Percentiles rank a stretch among this genome's conserved stretches.
phyloP scores from a whole-genome alignment of 2,329 filamentous ascomycete genomes.

The Aureobasidium sp. region DNA sequence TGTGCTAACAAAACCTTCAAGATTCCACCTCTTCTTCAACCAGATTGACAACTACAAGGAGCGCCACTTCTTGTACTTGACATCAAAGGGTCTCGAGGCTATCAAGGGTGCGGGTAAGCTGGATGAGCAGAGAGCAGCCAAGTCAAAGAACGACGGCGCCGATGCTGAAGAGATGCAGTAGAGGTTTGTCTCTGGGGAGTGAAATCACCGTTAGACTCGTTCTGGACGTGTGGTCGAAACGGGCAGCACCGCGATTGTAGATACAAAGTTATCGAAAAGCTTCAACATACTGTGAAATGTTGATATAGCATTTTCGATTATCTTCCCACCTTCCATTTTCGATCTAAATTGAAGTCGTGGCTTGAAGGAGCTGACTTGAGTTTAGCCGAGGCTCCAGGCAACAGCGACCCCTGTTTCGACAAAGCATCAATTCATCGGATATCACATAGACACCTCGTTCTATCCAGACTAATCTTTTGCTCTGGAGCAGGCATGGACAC shows the following conservation, averaged over 20 bases:
- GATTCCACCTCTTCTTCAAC: conserved; percentile 42
- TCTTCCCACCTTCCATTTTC: not conserved
- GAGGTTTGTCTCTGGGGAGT: not conserved
- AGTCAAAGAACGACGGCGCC: conserved; percentile 1
- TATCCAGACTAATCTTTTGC: not conserved
- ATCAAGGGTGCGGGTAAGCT: conserved; percentile 22
- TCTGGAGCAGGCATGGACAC: not conserved
- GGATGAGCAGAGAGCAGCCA: not conserved
- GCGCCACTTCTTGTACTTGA: conserved; percentile 42
- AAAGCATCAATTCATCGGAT: not conserved
- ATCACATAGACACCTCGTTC: not conserved
- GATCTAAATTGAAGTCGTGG: not conserved
- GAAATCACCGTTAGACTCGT: not conserved
- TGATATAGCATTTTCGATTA: not conserved
- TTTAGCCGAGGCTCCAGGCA: not conserved
- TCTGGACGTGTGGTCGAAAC: not conserved
- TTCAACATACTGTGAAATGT: not conserved
- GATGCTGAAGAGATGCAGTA: conserved; percentile 10
- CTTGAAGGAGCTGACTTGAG: not conserved
- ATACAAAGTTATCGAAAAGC: not conserved
- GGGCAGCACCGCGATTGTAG: not conserved
- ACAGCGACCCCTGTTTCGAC: not conserved
- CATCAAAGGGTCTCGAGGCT: conserved; percentile 39
- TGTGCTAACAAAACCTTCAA: conserved; percentile 15
- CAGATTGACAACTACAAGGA: conserved; percentile 45